Evolutionary conservation across 805 yeast species (phyloP).

Genomic region (Yarrowia phangngaensis): DNA sequence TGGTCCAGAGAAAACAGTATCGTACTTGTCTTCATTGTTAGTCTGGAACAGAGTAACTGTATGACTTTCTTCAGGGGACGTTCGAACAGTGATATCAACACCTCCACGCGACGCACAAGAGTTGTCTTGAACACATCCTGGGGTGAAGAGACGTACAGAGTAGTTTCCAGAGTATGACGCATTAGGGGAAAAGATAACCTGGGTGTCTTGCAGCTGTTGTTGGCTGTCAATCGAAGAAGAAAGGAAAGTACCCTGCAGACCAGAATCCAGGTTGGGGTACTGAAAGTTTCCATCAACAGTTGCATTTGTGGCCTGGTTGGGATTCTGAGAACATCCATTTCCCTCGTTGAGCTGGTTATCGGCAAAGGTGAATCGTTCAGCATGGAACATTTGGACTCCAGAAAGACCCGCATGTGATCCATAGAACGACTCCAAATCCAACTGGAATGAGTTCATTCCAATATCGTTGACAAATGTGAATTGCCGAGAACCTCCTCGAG

Average conservation of each 20-base stretch:
- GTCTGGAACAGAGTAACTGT: slow-evolving; percentile 65
- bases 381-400: slow-evolving; percentile 69
- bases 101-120: slow-evolving; percentile 70
- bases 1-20: slow-evolving; percentile 67
- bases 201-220: slow-evolving; percentile 37
- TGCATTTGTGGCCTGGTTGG: slow-evolving; percentile 7
- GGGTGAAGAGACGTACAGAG: slow-evolving; percentile 70
- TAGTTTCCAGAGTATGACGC: slow-evolving; percentile 72
- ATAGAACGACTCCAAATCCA: slow-evolving; percentile 63
- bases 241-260: slow-evolving; percentile 33
- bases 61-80: slow-evolving; percentile 45
- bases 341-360: slow-evolving; percentile 17
- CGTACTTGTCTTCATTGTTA: slow-evolving; percentile 76
- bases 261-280: slow-evolving; percentile 2
- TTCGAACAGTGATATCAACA: slow-evolving; percentile 67
- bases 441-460: slow-evolving; percentile 55
- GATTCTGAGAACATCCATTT: slow-evolving; percentile 12
- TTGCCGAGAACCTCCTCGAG: slow-evolving; percentile 54
- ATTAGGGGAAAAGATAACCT: slow-evolving; percentile 60
- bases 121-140: slow-evolving; percentile 71
- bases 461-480: slow-evolving; percentile 73
- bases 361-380: slow-evolving; percentile 32
- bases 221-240: slow-evolving; percentile 36
- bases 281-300: slow-evolving; percentile 2
- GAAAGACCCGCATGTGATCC: slow-evolving; percentile 65